Evolutionary conservation across 2,329 filamentous ascomycete species (phyloP), one percentile per base, ranked within the genome.

Genomic region (Coniella vitis): DNA sequence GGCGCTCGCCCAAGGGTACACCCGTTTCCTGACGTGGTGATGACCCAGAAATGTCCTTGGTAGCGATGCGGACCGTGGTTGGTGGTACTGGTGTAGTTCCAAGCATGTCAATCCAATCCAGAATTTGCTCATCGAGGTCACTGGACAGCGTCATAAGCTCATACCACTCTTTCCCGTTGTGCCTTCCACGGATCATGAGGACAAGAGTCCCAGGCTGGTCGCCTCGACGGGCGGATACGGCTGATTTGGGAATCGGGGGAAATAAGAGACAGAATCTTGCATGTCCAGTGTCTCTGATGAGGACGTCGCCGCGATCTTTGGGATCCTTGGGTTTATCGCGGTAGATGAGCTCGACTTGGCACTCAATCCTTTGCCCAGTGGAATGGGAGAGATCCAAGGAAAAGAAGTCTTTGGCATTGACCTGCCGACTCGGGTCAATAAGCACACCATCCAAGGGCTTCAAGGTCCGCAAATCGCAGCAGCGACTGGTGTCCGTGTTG

Each of bases 371-470:
- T 63, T 97, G 91, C 2, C 91, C 90, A 60, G 81, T 95, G 1
- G 91, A 95, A 65, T 98, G 93, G 44, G 79, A 76, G 13, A 98
- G 68, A 52, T 90, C 84, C 58, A 98, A 74, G 49, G 86, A 85
- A 63, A 98, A 98, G 57, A 86, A 82, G 64, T 98, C 93, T 60
- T 95, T 85, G 39, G 91, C 90, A 55, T 81, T 84, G 37, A 98
- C 94, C 60, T 90, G 88, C 48, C 89, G 82, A 35, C 71, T 77
- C n/a, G 79, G 75, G 60, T 95, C 84, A 48, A 97, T 83, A 38
- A 70, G 73, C 9, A 93, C 79, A 47, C 79, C 79, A 31, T 82
- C 78, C 32, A 90, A 74, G 1, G 86, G 78, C 12, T 79, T 81
- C 47, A 98, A 69, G 14, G 84, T 95, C 56, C 83, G 79, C 12